These are phyloP conservation scores for Turnera subulata DNA, from an alignment of 345 rosid genomes.

Conservation along the genomic window DNA sequence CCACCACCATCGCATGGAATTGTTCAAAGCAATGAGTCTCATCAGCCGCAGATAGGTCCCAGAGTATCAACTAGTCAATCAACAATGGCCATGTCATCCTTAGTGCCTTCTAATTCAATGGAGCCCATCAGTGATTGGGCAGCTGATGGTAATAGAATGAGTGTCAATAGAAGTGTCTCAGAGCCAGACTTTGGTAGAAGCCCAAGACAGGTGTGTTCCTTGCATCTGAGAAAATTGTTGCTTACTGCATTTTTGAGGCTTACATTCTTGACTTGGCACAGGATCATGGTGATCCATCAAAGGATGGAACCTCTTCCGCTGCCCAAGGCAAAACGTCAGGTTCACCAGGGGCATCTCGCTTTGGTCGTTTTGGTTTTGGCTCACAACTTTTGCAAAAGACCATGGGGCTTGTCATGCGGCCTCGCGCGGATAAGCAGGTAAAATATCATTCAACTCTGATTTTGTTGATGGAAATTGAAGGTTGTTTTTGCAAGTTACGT, in stretches of 20 bases:
- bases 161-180: constrained; percentile 66
- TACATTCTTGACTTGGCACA: constrained; percentile 17
- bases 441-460: constrained; percentile 8
- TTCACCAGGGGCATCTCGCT: constrained; percentile 57
- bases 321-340: constrained; percentile 54
- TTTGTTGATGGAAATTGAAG: constrained; percentile 1
- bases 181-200: constrained; percentile 79
- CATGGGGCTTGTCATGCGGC: constrained; percentile 71
- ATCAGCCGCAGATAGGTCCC: constrained; percentile 36
- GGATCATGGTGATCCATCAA: constrained; percentile 56
- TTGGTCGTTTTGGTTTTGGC: constrained; percentile 76
- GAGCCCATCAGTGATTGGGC: constrained; percentile 67
- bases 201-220: constrained; percentile 59
- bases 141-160: constrained; percentile 56
- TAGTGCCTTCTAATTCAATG: constrained; percentile 68
- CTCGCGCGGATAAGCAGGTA: constrained; percentile 80
- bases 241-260: constrained; percentile 12
- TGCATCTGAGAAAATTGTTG: constrained; percentile 10
- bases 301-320: constrained; percentile 40
- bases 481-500: background rate
- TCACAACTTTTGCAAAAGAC: constrained; percentile 77
- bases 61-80: constrained; percentile 72
- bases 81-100: constrained; percentile 66
- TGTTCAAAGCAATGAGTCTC: constrained; percentile 36
- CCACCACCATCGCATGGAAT: constrained; percentile 42